phyloP scores from a whole-genome alignment of 139 green algal genomes.

The Prasinococcaceae sp. region DNA sequence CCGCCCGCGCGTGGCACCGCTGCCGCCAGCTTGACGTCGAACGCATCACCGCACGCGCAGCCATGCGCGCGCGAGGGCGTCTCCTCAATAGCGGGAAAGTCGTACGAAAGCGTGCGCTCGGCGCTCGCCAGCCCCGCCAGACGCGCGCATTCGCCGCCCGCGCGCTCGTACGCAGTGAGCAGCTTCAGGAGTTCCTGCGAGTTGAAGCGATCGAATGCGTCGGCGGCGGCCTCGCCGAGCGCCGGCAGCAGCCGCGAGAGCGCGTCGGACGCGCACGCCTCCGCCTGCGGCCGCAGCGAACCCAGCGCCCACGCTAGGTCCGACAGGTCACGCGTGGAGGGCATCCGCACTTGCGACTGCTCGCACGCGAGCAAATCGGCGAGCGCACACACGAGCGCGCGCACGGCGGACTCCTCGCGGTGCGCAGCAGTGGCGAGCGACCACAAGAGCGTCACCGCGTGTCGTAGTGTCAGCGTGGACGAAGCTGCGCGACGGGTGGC shows the following conservation, averaged over 20 bases:
- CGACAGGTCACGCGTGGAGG: slow-evolving; percentile 6
- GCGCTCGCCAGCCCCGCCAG: background rate
- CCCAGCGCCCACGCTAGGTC: slow-evolving; percentile 2
- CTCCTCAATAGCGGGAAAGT: slow-evolving; percentile 7
- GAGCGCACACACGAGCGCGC: too few species aligned
- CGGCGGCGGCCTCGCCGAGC: background rate
- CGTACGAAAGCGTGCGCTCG: background rate
- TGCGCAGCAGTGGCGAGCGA: background rate
- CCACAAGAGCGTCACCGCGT: slow-evolving; percentile 4
- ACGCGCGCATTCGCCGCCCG: background rate
- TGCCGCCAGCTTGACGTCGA: too few species aligned
- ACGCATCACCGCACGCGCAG: too few species aligned
- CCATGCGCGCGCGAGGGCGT: too few species aligned
- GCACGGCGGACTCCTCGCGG: background rate
- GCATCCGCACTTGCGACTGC: background rate
- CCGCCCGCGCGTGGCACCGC: too few species aligned
- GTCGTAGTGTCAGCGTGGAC: background rate
- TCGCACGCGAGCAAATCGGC: background rate
- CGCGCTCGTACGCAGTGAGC: background rate
- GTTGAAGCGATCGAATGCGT: slow-evolving; percentile 4
- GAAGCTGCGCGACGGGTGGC: background rate
- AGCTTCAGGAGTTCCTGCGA: slow-evolving; percentile 12
- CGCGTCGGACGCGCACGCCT: too few species aligned
- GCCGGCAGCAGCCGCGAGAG: background rate
- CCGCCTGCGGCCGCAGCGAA: background rate